Evolutionary conservation across 768 basidiomycete genomes (phyloP), one percentile per base, ranked within the genome.

Genomic region (Podaxis sp.): DNA sequence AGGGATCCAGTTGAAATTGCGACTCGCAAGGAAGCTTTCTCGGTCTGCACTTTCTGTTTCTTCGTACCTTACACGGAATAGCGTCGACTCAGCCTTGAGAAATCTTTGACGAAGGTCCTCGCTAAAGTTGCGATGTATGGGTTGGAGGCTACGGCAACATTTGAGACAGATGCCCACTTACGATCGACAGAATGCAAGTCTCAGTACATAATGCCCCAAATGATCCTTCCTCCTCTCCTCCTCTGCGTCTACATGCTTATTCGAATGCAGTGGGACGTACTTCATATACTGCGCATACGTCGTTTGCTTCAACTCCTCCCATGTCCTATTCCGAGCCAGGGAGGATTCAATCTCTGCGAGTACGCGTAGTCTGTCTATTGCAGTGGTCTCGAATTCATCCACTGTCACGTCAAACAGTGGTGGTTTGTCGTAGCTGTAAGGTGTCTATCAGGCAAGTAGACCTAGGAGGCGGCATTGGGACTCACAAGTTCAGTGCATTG

Each of bases 141-240:
- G 52, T 36, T 52, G n/a, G 24, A 28, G 17, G 9, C 17, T 9
- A 33, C 15, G 3, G 33, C 12, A 51, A 42, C 36, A 6, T 26
- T 30, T 44, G 42, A 52, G 39, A 13, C 3, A 30, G 17, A 44
- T 19, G 30, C 26, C 44, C 17, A 87, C 95, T 72, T 76, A 99
- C 96, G 95, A 94, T 61, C 94, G 87, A 76, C 96, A 97, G 75
- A 99, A 99, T 5, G 97, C 96, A 44, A 99, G 80, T 55, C 97
- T 79, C 65, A 99, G 78, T 11, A 99, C 93, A 74, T 95, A 99
- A 76, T 99, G 97, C 9, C 95, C 88, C 12, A 97, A 79, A 69
- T 93, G 89, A 73, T 99, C 97, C 65, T 83, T 88, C 70, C 83
- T 82, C 63, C 97, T 81, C 72, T 99, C 86, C 9, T 71, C 75